phyloP scores from a whole-genome alignment of 2,329 filamentous ascomycete species.

The Ceratocystis colombiana region DNA sequence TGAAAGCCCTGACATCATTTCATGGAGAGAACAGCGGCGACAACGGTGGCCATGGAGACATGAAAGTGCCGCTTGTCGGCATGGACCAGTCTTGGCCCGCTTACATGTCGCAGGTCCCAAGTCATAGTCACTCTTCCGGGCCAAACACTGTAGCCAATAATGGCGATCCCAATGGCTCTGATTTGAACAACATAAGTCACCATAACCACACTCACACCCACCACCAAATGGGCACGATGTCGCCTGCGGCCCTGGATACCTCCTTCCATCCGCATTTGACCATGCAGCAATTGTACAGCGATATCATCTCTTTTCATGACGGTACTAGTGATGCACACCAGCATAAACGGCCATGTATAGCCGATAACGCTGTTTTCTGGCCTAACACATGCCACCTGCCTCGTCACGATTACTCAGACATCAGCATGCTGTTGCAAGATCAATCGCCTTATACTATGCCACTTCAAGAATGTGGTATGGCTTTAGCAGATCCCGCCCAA shows the following conservation, averaged over 20 bases:
- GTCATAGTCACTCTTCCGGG: background rate
- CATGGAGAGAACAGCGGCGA: constrained; percentile 18
- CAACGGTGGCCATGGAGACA: constrained; percentile 13
- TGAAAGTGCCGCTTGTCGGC: constrained; percentile 1
- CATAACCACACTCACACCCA: constrained; percentile 15
- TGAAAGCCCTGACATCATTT: constrained; percentile 32
- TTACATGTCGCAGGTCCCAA: constrained; percentile 14
- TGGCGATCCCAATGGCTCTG: background rate
- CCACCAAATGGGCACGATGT: background rate
- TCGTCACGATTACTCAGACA: constrained; percentile 25
- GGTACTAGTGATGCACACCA: constrained; percentile 20
- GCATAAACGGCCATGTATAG: constrained; percentile 25
- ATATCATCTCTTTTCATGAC: constrained; percentile 25
- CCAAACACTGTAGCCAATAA: background rate
- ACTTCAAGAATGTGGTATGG: constrained; percentile 25
- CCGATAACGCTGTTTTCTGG: constrained; percentile 25
- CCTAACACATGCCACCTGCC: constrained; percentile 27
- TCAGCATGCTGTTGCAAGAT: constrained; percentile 22
- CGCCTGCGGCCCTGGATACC: background rate
- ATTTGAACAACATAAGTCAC: background rate
- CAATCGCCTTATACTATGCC: constrained; percentile 17
- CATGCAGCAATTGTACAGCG: constrained; percentile 20
- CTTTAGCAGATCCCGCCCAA: constrained; percentile 24
- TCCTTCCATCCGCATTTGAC: constrained; percentile 11
- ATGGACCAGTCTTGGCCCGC: background rate